phyloP scores from a whole-genome alignment of 2,329 filamentous ascomycete genomes.

The Thermochaetoides dissita region DNA sequence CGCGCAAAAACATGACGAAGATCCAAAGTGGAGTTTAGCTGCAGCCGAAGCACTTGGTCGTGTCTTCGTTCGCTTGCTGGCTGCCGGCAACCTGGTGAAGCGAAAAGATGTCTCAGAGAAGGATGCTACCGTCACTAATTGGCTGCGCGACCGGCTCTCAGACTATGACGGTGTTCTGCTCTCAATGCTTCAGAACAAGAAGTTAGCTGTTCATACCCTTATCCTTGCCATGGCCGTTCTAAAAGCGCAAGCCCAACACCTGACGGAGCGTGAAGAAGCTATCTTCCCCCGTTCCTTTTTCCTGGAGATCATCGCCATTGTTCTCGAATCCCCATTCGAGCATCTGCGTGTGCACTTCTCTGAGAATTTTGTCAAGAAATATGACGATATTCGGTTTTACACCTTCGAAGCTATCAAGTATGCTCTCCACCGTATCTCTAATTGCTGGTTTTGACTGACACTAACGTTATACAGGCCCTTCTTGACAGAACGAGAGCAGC shows the following conservation, averaged over 20 bases:
- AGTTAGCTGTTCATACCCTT: constrained; percentile 55
- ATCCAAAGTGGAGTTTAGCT: constrained; percentile 44
- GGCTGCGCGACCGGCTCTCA: constrained; percentile 61
- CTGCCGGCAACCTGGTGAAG: constrained; percentile 54
- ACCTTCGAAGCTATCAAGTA: constrained; percentile 64
- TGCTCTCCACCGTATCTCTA: constrained; percentile 17
- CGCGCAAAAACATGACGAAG: constrained; percentile 33
- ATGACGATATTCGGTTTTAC: constrained; percentile 74
- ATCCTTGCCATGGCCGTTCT: constrained; percentile 71
- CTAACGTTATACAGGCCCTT: constrained; percentile 18
- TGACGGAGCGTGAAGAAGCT: constrained; percentile 47
- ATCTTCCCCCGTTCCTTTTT: constrained; percentile 59
- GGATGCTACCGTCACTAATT: constrained; percentile 58
- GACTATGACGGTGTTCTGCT: constrained; percentile 56
- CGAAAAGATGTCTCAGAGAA: constrained; percentile 55
- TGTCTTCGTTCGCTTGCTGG: constrained; percentile 70
- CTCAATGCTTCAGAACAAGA: constrained; percentile 43
- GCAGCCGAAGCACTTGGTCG: constrained; percentile 73
- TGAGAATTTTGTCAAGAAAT: constrained; percentile 63
- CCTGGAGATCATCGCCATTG: constrained; percentile 43
- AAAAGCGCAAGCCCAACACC: constrained; percentile 59
- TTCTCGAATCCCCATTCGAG: constrained; percentile 48
- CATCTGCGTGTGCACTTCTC: constrained; percentile 57
- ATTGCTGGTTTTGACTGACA: constrained; percentile 14
- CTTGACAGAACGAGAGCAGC: constrained; percentile 17